A percentile compares a stretch with the other conserved stretches of the same genome.
These are phyloP conservation scores for Aspergillus alliaceus DNA, from an alignment of 2,329 filamentous ascomycete genomes.

Conservation along the genomic window DNA sequence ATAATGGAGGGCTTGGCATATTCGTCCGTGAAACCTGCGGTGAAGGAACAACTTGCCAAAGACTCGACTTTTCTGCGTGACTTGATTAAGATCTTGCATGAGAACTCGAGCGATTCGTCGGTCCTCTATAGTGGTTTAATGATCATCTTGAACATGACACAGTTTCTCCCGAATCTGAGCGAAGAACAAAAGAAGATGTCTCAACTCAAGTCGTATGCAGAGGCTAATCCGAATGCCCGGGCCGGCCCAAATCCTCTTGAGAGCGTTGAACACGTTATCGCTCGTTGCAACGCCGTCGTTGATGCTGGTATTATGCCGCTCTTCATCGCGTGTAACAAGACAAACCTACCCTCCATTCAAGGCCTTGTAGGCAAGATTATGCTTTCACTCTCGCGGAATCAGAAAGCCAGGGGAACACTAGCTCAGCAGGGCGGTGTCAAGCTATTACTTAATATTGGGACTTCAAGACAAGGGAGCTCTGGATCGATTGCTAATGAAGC, in stretches of 20 bases:
- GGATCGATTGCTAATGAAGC: conserved; percentile 39
- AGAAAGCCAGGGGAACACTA: conserved; percentile 72
- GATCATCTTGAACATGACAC: conserved; percentile 80
- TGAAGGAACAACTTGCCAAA: conserved; percentile 77
- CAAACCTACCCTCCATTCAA: conserved; percentile 66
- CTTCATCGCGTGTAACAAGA: conserved; percentile 73
- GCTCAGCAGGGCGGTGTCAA: conserved; percentile 93
- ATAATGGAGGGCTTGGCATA: conserved; percentile 91
- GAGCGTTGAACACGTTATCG: conserved; percentile 71
- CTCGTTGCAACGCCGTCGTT: conserved; percentile 75
- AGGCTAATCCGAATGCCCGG: conserved; percentile 72
- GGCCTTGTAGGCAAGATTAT: conserved; percentile 74
- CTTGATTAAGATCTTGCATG: conserved; percentile 56
- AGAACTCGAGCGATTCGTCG: conserved; percentile 62
- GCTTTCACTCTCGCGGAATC: conserved; percentile 72
- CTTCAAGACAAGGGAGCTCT: conserved; percentile 40
- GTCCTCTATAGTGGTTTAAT: conserved; percentile 83
- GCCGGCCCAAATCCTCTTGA: conserved; percentile 64
- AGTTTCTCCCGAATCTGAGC: conserved; percentile 72
- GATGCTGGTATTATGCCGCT: conserved; percentile 75
- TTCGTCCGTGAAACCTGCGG: conserved; percentile 77
- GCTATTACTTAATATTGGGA: conserved; percentile 71
- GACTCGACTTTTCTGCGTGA: conserved; percentile 68
- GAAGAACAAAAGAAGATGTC: conserved; percentile 92
- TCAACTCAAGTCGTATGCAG: conserved; percentile 91